These are phyloP conservation scores for Candida sanyaensis DNA, from an alignment of 1,139 yeast species.

Conservation along the genomic window DNA sequence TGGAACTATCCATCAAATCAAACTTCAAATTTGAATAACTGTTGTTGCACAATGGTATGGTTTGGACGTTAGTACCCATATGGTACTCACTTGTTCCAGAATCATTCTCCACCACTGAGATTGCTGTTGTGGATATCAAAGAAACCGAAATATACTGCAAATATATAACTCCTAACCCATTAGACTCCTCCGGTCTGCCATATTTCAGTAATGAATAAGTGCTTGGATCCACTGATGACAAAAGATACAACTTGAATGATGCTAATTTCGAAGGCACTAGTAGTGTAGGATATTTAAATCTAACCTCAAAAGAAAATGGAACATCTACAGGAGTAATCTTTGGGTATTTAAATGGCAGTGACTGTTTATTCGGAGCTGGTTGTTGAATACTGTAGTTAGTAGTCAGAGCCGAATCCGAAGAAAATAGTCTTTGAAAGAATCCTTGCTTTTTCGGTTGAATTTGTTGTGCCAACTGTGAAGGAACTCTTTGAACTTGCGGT, in stretches of 20 bases:
- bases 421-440: conserved; percentile 24
- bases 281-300: conserved; percentile 49
- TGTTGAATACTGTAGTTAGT: conserved; percentile 4
- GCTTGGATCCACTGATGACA: conserved; percentile 36
- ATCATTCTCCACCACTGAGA: conserved; percentile 39
- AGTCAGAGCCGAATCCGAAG: background rate
- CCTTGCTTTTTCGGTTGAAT: conserved; percentile 20
- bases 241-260: conserved; percentile 38
- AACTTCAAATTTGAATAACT: conserved; percentile 37
- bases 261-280: conserved; percentile 45
- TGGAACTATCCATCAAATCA: conserved; percentile 40
- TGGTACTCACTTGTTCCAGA: conserved; percentile 28
- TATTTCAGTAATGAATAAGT: conserved; percentile 38
- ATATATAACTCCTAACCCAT: conserved; percentile 51
- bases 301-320: conserved; percentile 46
- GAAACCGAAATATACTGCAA: conserved; percentile 39
- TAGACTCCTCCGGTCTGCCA: conserved; percentile 40
- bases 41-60: conserved; percentile 31
- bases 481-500: conserved; percentile 14
- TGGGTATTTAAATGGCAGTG: conserved; percentile 15
- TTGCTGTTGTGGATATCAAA: conserved; percentile 31
- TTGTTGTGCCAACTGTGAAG: conserved; percentile 14
- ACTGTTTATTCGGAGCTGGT: conserved; percentile 11
- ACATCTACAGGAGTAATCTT: conserved; percentile 39
- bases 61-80: conserved; percentile 29